Percentiles rank a stretch among this genome's conserved stretches.
Conservation (phyloP, 106 monocot genomes). For the Dioscorea alata region DNA sequence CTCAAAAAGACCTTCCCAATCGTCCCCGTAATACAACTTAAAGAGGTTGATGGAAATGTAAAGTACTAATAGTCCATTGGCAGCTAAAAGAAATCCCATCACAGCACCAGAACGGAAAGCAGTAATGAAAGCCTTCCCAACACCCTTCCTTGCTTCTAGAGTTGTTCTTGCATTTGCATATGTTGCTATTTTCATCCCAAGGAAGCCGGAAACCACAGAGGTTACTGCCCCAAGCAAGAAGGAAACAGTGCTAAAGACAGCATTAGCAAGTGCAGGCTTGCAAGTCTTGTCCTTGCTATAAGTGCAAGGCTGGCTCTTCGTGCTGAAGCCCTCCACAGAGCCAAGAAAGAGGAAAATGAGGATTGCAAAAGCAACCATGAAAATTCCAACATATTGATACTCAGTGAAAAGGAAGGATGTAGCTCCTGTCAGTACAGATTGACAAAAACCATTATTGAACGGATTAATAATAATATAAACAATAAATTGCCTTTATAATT, state of each 20-base stretch:
- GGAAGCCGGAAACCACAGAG: constrained; percentile 51
- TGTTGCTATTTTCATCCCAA: constrained; percentile 70
- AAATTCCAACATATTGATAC: constrained; percentile 32
- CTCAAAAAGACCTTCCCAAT: constrained; percentile 70
- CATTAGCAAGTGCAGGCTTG: constrained; percentile 67
- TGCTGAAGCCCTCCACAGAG: constrained; percentile 39
- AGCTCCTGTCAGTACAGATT: constrained; percentile 15
- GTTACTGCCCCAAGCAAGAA: constrained; percentile 62
- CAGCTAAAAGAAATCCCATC: constrained; percentile 57
- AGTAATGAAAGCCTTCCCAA: constrained; percentile 58
- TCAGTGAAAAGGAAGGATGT: constrained; percentile 38
- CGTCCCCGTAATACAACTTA: constrained; percentile 58
- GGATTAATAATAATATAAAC: too few relatives aligned
- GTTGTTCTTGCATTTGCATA: constrained; percentile 68
- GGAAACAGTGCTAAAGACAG: constrained; percentile 45
- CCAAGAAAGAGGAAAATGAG: constrained; percentile 38
- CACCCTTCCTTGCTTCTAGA: constrained; percentile 58
- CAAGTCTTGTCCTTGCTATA: constrained; percentile 45
- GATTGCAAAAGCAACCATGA: constrained; percentile 28
- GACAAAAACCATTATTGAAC: too few relatives aligned
- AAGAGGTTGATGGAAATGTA: constrained; percentile 52
- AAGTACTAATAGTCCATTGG: constrained; percentile 60
- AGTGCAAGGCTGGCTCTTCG: constrained; percentile 51
- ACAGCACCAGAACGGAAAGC: constrained; percentile 64
- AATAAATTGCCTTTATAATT: too few relatives aligned